Percentiles rank a stretch among this genome's conserved stretches.
Conservation (phyloP, 805 yeast species). For the Candida loeiensis region DNA sequence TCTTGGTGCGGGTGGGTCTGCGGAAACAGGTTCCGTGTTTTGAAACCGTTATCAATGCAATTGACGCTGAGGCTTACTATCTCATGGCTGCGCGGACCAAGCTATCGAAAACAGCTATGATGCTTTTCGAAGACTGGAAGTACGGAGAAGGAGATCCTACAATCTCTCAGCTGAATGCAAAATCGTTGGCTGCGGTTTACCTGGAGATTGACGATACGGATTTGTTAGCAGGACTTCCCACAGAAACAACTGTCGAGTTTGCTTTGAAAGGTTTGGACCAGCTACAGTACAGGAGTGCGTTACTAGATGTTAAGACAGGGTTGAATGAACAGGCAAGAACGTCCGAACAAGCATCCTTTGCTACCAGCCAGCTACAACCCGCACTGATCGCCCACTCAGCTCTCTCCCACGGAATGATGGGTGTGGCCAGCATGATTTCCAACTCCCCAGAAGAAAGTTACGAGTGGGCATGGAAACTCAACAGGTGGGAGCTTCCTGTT, state of each 20-base stretch:
- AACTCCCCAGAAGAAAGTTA: constrained; percentile 29
- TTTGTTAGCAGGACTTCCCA: constrained; percentile 61
- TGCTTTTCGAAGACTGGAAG: constrained; percentile 46
- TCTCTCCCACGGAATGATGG: constrained; percentile 51
- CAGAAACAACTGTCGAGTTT: constrained; percentile 48
- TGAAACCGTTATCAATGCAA: constrained; percentile 20
- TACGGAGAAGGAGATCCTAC: constrained; percentile 2
- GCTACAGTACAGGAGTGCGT: constrained; percentile 55
- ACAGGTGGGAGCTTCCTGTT: constrained; percentile 70
- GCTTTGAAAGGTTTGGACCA: constrained; percentile 44
- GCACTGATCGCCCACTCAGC: constrained; percentile 24
- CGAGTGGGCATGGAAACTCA: constrained; percentile 74
- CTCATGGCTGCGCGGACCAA: constrained; percentile 29
- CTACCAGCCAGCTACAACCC: not conserved
- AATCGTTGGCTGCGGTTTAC: constrained; percentile 39
- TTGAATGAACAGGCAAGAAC: not conserved
- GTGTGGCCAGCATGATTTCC: constrained; percentile 49
- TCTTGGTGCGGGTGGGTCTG: constrained; percentile 41
- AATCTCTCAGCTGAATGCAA: constrained; percentile 10
- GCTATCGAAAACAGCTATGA: constrained; percentile 40
- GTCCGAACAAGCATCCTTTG: not conserved
- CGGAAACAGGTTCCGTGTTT: constrained; percentile 26
- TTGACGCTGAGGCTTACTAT: constrained; percentile 29
- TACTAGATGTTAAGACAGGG: constrained; percentile 43
- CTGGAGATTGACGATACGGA: constrained; percentile 59